phyloP scores from a whole-genome alignment of 129 eudicot species.

The Flaveria sonorensis region DNA sequence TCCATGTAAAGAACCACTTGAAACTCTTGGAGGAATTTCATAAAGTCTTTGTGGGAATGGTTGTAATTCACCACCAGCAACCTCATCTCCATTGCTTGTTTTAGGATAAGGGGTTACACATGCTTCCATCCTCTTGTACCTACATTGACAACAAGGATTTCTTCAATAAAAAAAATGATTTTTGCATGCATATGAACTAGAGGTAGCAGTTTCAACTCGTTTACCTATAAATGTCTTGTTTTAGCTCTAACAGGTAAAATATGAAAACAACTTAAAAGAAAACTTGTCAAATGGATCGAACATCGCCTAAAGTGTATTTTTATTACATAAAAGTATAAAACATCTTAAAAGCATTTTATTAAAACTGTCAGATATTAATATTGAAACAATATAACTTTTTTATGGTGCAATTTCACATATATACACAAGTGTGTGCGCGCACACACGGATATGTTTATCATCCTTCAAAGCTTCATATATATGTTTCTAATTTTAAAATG shows the following conservation, averaged over 20 bases:
- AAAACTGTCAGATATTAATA: background rate
- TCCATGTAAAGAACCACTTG: conserved; percentile 46
- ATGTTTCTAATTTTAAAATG: background rate
- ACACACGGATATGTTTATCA: too few species aligned
- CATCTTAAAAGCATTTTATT: background rate
- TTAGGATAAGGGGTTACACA: conserved; percentile 53
- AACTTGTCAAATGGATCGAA: background rate
- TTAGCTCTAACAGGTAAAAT: background rate
- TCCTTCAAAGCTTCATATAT: background rate
- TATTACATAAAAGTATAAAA: background rate
- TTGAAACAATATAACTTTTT: background rate
- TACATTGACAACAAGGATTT: conserved; percentile 16
- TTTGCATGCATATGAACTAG: background rate
- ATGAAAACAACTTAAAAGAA: background rate
- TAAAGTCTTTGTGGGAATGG: conserved; percentile 63
- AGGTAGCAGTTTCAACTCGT: background rate
- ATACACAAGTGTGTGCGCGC: too few species aligned
- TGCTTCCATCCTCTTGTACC: conserved; percentile 58
- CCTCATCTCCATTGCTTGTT: conserved; percentile 34
- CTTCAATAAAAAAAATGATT: background rate
- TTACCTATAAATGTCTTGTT: background rate
- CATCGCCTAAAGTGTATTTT: background rate
- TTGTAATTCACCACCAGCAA: conserved; percentile 52
- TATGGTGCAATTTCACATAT: background rate
- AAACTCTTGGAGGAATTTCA: conserved; percentile 52